Evolutionary conservation across 306 rosid species (phyloP).

Genomic region (Vachellia pachyceras): DNA sequence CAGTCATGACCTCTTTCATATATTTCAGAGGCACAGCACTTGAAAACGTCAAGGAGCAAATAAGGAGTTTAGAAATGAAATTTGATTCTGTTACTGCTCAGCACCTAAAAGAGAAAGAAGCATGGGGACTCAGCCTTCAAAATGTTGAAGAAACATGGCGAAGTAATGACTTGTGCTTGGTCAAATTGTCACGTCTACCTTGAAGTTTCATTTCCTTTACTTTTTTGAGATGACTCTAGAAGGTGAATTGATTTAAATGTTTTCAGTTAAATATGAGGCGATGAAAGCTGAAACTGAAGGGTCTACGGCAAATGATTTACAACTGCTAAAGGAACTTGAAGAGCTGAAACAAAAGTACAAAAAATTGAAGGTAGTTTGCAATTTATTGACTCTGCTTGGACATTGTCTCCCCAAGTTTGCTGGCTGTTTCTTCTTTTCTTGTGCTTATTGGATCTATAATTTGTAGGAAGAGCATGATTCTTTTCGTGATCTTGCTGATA

Average conservation of each 20-base stretch:
- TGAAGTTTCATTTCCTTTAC: constrained; percentile 28
- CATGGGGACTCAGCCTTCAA: constrained; percentile 84
- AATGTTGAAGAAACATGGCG: constrained; percentile 96
- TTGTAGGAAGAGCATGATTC: constrained; percentile 85
- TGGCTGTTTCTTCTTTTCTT: constrained; percentile 27
- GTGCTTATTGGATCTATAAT: constrained; percentile 43
- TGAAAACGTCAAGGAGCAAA: constrained; percentile 60
- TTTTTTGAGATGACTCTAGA: constrained; percentile 33
- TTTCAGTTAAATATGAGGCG: constrained; percentile 85
- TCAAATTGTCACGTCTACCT: constrained; percentile 36
- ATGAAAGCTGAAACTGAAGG: constrained; percentile 83
- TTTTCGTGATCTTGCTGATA: constrained; percentile 91
- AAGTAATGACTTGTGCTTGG: constrained; percentile 56
- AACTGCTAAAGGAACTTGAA: constrained; percentile 69
- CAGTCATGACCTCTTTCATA: constrained; percentile 44
- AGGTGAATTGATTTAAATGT: constrained; percentile 33
- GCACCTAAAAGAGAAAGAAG: constrained; percentile 80
- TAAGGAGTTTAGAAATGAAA: constrained; percentile 75
- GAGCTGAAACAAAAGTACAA: constrained; percentile 77
- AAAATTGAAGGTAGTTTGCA: constrained; percentile 71
- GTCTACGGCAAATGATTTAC: constrained; percentile 57
- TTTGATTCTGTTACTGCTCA: constrained; percentile 66
- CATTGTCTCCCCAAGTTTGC: constrained; percentile 1
- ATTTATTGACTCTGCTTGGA: constrained; percentile 32
- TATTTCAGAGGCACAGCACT: constrained; percentile 74